These are phyloP conservation scores for Protea cynaroides DNA, from an alignment of 164 flowering plant species.

Conservation along the genomic window DNA sequence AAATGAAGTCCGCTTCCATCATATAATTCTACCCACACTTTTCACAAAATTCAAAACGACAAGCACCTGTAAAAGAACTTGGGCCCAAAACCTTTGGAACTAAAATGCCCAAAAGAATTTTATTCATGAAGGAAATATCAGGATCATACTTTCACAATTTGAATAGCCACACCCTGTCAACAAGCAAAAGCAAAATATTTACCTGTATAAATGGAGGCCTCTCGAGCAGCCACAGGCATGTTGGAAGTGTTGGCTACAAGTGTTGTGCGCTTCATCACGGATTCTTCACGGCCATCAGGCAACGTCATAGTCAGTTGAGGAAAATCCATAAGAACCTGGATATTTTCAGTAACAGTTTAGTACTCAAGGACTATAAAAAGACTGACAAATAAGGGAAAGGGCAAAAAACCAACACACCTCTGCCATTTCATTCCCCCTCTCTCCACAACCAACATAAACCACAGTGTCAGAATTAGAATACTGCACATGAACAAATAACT, in stretches of 20 bases:
- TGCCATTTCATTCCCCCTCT: constrained; percentile 99
- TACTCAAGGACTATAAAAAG: not conserved
- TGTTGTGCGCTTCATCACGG: constrained; percentile 99
- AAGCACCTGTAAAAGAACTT: too few relatives aligned
- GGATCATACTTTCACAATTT: not conserved
- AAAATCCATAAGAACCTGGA: constrained; percentile 98
- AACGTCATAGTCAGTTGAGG: constrained; percentile 99
- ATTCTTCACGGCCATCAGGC: constrained; percentile 99
- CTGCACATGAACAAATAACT: constrained; percentile 41
- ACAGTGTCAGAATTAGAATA: constrained; percentile 98
- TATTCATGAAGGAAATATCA: too few relatives aligned
- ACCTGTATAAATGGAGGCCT: constrained; percentile 99
- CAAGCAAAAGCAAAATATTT: not conserved
- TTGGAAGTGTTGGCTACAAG: constrained; percentile 99
- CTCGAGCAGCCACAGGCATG: constrained; percentile 99
- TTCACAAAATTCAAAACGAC: too few relatives aligned
- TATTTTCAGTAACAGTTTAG: not conserved
- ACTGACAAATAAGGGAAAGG: not conserved
- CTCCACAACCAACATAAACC: constrained; percentile 99
- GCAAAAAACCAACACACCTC: constrained; percentile 46
- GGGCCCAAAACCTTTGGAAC: too few relatives aligned
- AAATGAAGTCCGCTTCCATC: too few relatives aligned
- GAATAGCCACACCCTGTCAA: not conserved
- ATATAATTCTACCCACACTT: too few relatives aligned
- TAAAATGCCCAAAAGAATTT: too few relatives aligned